These are phyloP conservation scores for Zasmidium citrigriseum DNA, from an alignment of 2,329 filamentous ascomycete genomes.

Conservation along the genomic window DNA sequence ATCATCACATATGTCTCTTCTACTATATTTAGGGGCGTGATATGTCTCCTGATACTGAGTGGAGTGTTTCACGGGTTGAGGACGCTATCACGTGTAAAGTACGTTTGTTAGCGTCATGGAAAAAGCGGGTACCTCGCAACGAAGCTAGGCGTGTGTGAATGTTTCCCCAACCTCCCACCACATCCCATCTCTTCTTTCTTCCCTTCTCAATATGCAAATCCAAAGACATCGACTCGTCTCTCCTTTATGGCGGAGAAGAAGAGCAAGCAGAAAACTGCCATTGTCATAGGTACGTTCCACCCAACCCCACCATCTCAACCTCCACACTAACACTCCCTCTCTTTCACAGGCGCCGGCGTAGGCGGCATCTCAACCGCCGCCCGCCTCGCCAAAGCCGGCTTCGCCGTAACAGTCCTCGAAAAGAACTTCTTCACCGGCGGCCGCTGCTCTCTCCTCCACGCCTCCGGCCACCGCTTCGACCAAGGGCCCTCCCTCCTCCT, in stretches of 20 bases:
- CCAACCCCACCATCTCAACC: neutral
- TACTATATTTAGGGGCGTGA: too few species aligned
- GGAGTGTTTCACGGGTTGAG: neutral
- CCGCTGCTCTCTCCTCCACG: slow-evolving; percentile 65
- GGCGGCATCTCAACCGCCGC: slow-evolving; percentile 71
- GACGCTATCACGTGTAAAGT: neutral
- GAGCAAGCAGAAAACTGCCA: slow-evolving; percentile 44
- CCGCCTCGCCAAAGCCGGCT: slow-evolving; percentile 69
- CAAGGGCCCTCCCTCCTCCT: slow-evolving; percentile 74
- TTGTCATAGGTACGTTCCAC: slow-evolving; percentile 46
- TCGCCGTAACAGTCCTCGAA: slow-evolving; percentile 73
- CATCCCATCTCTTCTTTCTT: neutral
- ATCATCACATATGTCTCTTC: too few species aligned
- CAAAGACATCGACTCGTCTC: neutral
- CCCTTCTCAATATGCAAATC: neutral
- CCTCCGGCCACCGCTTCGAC: slow-evolving; percentile 67
- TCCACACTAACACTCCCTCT: neutral
- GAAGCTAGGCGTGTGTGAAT: slow-evolving; percentile 7
- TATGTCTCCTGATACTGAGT: neutral
- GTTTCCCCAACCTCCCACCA: neutral
- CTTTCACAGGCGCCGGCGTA: slow-evolving; percentile 58
- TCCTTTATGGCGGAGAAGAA: neutral
- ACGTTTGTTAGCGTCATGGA: slow-evolving; percentile 4
- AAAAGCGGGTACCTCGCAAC: neutral
- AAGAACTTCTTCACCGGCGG: slow-evolving; percentile 75